Evolutionary conservation across 2,329 filamentous ascomycete species (phyloP).

Genomic region (Leptosphaerulina australis): DNA sequence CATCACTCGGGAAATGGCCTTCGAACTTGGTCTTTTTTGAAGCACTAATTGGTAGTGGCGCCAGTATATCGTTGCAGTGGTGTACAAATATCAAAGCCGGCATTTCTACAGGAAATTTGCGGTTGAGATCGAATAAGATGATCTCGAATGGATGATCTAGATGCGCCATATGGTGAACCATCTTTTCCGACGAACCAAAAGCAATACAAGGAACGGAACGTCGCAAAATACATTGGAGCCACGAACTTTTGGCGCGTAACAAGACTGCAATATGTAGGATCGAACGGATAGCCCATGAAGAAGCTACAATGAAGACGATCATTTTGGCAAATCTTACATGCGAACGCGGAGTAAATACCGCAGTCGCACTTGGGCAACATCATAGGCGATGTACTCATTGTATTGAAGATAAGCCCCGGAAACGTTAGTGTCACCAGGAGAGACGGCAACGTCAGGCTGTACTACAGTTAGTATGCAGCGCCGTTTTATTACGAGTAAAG

Average conservation of each 20-base stretch:
- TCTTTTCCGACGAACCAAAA: not conserved
- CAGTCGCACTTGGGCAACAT: conserved; percentile 71
- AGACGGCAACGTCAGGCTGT: conserved; percentile 40
- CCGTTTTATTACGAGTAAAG: not conserved
- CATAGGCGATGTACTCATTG: conserved; percentile 77
- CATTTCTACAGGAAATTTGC: not conserved
- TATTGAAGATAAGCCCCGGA: conserved; percentile 61
- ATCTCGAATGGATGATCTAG: not conserved
- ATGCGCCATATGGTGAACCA: not conserved
- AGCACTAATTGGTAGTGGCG: not conserved
- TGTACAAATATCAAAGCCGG: not conserved
- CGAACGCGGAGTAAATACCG: conserved; percentile 70
- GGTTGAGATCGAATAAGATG: not conserved
- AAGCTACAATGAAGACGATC: not conserved
- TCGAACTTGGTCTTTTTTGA: conserved; percentile 15
- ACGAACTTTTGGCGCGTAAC: not conserved
- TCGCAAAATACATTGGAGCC: not conserved
- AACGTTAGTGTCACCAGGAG: conserved; percentile 58
- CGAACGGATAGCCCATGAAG: not conserved
- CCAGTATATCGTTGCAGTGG: not conserved
- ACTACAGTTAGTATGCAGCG: conserved; percentile 14
- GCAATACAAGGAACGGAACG: not conserved
- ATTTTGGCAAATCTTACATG: conserved; percentile 23
- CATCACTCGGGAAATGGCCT: conserved; percentile 1
- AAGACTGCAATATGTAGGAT: not conserved